Base-by-base conservation (phyloP, 2,329 filamentous ascomycete genomes). In the Pestalotiopsis sp. region DNA sequence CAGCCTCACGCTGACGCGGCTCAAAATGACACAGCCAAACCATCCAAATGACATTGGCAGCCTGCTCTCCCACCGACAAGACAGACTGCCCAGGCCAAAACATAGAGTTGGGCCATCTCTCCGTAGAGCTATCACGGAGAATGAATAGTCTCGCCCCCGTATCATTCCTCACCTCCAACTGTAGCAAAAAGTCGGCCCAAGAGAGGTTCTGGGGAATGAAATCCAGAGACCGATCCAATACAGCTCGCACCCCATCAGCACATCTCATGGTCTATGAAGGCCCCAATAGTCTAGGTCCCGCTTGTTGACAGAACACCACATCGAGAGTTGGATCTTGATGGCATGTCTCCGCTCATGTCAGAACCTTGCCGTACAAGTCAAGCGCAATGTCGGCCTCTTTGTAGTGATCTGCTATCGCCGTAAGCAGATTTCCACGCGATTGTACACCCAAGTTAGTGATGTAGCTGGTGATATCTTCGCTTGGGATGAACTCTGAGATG, bases 401-500 rank as follows among this genome's bases (percentile, higher is more conserved):
- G 79, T 94, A 94, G 77, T 94, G 92, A 76, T 94, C 92, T 57
- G 87, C 88, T 57, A 94, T 90, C 69, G 94, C 89, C 70, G 88
- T 86, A 68, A 92, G 92, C n/a, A 94, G 81, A 76, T 93, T 92
- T 67, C 91, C 91, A 68, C 89, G 89, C 23, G 74, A 76, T 64
- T 81, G 78, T 23, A 80, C 77, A 5, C 79, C 80, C 88, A 94
- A 80, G 74, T 97, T 97, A 20, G 94, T 97, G 73, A 97, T 93
- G 78, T 96, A 96, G 39, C 93, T 87, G 79, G 94, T 91, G 49
- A 96, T 87, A 69, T 92, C 81, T 73, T 93, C 92, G 0, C 92
- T 88, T 9, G 92, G 90, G 17, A 98, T 90, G 77, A 95, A 93
- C 78, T 98, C 95, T 66, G 92, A 94, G 23, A 94, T 82, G 12